Conservation (phyloP, 768 basidiomycete species). For the Mycena galopus region DNA sequence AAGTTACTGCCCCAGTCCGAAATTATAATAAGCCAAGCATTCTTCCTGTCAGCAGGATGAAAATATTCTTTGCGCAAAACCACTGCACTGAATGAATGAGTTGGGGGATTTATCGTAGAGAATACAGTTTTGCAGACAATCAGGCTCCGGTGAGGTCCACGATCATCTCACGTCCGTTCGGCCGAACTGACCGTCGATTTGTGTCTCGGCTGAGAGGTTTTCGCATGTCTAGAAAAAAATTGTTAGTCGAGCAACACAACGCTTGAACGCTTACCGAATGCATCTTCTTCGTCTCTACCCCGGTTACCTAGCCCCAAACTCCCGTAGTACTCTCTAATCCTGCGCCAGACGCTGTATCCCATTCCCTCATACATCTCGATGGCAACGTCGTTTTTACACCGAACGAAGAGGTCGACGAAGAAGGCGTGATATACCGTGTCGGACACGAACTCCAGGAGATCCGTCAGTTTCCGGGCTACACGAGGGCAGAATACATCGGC, state of each 20-base stretch:
- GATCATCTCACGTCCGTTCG: conserved; percentile 81
- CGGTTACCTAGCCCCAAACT: conserved; percentile 77
- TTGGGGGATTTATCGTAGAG: conserved; percentile 2
- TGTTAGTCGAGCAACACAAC: background rate
- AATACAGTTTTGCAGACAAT: background rate
- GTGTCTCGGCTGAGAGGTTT: conserved; percentile 78
- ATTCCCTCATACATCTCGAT: conserved; percentile 93
- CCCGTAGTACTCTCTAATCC: conserved; percentile 93
- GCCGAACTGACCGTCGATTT: conserved; percentile 72
- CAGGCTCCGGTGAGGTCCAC: conserved; percentile 46
- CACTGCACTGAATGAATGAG: background rate
- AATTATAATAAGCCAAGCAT: no score
- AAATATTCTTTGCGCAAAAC: background rate
- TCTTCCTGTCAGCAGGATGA: background rate
- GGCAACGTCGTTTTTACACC: conserved; percentile 89
- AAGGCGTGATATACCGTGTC: conserved; percentile 85
- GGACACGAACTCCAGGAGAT: conserved; percentile 86
- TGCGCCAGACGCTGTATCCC: conserved; percentile 93
- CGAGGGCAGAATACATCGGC: conserved; percentile 48
- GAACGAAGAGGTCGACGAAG: conserved; percentile 97
- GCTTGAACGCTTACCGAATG: conserved; percentile 77
- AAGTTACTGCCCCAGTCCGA: no score
- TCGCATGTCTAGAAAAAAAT: conserved; percentile 66
- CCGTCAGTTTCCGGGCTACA: conserved; percentile 90
- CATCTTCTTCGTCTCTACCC: conserved; percentile 88